phyloP scores from a whole-genome alignment of 495 filamentous ascomycete species.

The Apodospora peruviana region DNA sequence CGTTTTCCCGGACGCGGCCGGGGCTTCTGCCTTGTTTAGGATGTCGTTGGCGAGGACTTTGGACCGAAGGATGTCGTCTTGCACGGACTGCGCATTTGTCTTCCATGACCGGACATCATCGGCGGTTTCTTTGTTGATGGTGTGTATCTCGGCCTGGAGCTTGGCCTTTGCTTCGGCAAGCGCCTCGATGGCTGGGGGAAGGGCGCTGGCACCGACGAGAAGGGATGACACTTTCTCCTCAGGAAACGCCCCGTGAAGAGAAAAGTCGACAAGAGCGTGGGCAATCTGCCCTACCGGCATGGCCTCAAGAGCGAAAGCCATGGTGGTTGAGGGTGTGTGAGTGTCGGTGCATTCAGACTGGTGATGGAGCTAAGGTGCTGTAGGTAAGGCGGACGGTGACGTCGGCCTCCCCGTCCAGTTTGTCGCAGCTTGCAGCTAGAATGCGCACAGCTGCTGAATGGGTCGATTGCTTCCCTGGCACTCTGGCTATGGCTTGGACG shows the following conservation, averaged over 20 bases:
- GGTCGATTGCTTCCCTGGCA: too few species aligned
- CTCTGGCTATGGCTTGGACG: too few species aligned
- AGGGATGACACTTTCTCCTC: conserved; percentile 67
- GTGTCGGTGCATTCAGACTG: background rate
- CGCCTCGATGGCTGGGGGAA: conserved; percentile 58
- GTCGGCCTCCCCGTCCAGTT: background rate
- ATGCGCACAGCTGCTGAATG: background rate
- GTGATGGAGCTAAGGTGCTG: background rate
- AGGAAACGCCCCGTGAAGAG: conserved; percentile 66
- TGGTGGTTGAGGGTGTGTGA: conserved; percentile 6
- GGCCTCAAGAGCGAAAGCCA: conserved; percentile 10
- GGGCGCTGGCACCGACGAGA: conserved; percentile 49
- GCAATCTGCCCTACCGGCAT: conserved; percentile 38
- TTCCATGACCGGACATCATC: conserved; percentile 83
- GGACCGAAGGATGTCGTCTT: conserved; percentile 71
- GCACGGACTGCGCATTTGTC: conserved; percentile 72
- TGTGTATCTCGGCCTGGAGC: conserved; percentile 72
- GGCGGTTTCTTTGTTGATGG: conserved; percentile 64
- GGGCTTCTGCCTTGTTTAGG: conserved; percentile 61
- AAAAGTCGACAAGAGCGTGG: conserved; percentile 65
- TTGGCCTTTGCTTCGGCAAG: conserved; percentile 60
- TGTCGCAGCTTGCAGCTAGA: background rate
- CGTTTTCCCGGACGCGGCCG: conserved; percentile 50
- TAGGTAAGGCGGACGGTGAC: background rate
- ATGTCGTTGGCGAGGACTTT: conserved; percentile 69